Evolutionary conservation across 768 basidiomycete genomes (phyloP), one percentile per base, ranked within the genome.

Genomic region (Exidia glandulosa): DNA sequence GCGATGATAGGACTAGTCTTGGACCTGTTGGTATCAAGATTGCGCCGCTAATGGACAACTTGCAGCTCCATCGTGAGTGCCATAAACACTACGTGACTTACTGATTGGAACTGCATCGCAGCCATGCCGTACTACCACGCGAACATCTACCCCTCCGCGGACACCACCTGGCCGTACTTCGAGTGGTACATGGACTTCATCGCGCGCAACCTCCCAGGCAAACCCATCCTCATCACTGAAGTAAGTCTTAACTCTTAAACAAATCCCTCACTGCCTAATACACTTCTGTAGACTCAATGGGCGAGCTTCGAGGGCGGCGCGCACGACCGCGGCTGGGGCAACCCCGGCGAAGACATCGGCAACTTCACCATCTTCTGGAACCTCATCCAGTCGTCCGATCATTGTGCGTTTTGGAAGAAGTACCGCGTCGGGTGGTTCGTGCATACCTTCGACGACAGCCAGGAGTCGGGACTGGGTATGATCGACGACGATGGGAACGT

Each of bases 111-210:
- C n/a, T n/a, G n/a, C n/a, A n/a, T n/a, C n/a, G 16, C 60, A 61
- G 60, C 58, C 34, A 61, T 61, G 60, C 60, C 60, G 5, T 61
- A 61, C 27, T 61, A 61, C 27, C 60, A 61, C 36, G 60, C 60
- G 36, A 37, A 61, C n/a, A 57, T 45, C 16, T 61, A 57, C 30
- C 60, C 60, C 3, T 57, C 57, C 36, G 57, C 57, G 27, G 33
- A 56, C 16, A 37, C 31, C 29, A 31, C 57, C 29, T 61, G 60
- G 60, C 60, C 60, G 34, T 61, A 61, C 34, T 61, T 61, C 41
- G 60, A 61, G 32, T 41, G 57, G 25, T 61, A 61, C 37, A 58
- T 61, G 23, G 57, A 37, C 2, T 61, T 61, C 36, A 30, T 61
- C 47, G 47, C 32, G 50, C 31, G 48, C 3, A 57, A 61, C 30